These are phyloP conservation scores for Daucus carota DNA, from an alignment of 129 eudicot species.

Conservation along the genomic window DH1_v3.0 NC_030384.2:49304501-49305000, in stretches of 20 bases:
- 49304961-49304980: conserved; percentile 1
- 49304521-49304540: not conserved
- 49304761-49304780: not conserved
- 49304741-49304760: not conserved
- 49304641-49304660: not conserved
- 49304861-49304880: conserved; percentile 34
- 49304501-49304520: too few relatives aligned
- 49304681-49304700: not conserved
- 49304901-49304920: conserved; percentile 50
- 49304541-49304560: not conserved
- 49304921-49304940: conserved; percentile 20
- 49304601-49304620: not conserved
- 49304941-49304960: conserved; percentile 23
- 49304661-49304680: not conserved
- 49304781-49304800: conserved; percentile 12
- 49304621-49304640: not conserved
- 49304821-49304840: conserved; percentile 15
- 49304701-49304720: not conserved
- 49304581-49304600: not conserved
- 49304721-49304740: conserved; percentile 9
- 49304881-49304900: conserved; percentile 65
- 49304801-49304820: conserved; percentile 23
- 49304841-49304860: conserved; percentile 34
- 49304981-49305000: not conserved
- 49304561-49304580: not conserved